Evolutionary conservation across 2,329 filamentous ascomycete species (phyloP).

Genomic region (Thelonectria blattea): DNA sequence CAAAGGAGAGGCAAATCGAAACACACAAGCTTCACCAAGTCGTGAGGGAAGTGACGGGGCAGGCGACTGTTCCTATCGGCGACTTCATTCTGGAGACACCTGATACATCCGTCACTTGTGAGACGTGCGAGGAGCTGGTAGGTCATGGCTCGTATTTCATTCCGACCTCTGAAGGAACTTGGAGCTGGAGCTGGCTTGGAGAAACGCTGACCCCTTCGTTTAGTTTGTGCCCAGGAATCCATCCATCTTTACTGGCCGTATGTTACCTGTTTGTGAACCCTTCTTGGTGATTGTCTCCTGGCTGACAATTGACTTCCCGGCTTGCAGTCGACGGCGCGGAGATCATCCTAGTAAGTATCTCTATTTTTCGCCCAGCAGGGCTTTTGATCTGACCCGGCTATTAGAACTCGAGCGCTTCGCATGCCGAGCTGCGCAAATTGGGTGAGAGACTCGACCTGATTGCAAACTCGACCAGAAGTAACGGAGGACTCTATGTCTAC

Average conservation of each 20-base stretch:
- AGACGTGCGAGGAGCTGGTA: background rate
- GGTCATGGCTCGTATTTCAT: background rate
- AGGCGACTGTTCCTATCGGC: constrained; percentile 47
- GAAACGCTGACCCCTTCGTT: too few relatives aligned
- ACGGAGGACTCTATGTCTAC: constrained; percentile 62
- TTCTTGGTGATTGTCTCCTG: too few relatives aligned
- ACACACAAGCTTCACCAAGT: constrained; percentile 55
- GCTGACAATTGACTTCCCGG: background rate
- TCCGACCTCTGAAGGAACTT: background rate
- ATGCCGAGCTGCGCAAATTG: constrained; percentile 64
- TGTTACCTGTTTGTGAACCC: background rate
- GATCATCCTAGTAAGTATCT: constrained; percentile 57
- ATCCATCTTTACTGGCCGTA: background rate
- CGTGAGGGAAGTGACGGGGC: constrained; percentile 57
- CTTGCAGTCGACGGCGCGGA: constrained; percentile 65
- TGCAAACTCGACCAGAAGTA: constrained; percentile 67
- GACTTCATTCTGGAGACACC: constrained; percentile 47
- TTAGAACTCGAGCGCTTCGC: constrained; percentile 5
- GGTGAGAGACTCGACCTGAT: constrained; percentile 69
- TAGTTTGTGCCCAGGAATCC: constrained; percentile 1
- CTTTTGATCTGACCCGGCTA: too few relatives aligned
- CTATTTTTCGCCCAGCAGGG: constrained; percentile 39
- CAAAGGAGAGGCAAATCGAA: constrained; percentile 43
- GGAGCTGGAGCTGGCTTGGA: too few relatives aligned
- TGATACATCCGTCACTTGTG: constrained; percentile 42